Evolutionary conservation across 2,329 filamentous ascomycete species (phyloP).

Genomic region (Scolecobasidium constrictum): DNA sequence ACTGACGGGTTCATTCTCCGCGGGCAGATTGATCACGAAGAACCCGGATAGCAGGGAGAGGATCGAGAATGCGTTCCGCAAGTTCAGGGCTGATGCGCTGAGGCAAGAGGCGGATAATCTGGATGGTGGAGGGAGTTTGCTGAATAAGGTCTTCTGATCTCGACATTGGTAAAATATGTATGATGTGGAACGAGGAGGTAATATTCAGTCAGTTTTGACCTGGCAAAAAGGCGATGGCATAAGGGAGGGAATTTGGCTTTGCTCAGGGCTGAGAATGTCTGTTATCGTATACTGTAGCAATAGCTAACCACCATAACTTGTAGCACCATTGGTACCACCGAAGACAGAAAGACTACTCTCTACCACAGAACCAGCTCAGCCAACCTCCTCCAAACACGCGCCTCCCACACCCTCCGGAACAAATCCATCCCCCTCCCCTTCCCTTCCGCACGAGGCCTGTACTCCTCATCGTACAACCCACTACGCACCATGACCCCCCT

Average conservation of each 20-base stretch:
- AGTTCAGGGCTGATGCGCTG: conserved; percentile 53
- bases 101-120: conserved; percentile 46
- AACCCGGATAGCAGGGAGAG: conserved; percentile 44
- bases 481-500: not conserved
- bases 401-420: not conserved
- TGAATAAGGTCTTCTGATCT: conserved; percentile 2
- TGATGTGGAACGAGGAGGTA: not conserved
- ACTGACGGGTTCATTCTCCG: conserved; percentile 44
- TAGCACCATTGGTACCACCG: not conserved
- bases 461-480: not conserved
- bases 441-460: not conserved
- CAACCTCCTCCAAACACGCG: not conserved
- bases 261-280: not conserved
- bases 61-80: conserved; percentile 52
- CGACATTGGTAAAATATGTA: not conserved
- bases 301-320: not conserved
- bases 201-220: not conserved
- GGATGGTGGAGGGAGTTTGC: conserved; percentile 26
- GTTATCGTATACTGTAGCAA: not conserved
- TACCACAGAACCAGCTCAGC: not conserved
- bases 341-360: not conserved
- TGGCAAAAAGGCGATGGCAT: not conserved
- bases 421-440: not conserved
- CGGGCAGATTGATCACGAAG: conserved; percentile 39
- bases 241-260: not conserved